Conservation (phyloP, 495 filamentous ascomycete species). For the Parachaetomium inaequale region DNA sequence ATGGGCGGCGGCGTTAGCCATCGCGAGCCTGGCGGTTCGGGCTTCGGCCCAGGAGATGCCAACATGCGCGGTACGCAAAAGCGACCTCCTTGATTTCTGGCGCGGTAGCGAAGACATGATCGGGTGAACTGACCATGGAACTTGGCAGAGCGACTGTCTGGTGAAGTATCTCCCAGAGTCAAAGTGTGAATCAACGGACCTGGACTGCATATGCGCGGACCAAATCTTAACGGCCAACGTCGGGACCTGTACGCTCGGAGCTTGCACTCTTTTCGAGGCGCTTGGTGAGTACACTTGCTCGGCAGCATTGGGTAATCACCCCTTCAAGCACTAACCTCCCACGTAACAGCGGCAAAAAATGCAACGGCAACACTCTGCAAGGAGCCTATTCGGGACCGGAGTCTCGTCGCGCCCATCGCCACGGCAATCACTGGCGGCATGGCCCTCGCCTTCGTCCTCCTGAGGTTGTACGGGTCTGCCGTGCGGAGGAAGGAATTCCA, state of each 20-base stretch:
- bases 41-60: background rate
- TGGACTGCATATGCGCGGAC: background rate
- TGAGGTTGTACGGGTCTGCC: background rate
- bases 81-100: background rate
- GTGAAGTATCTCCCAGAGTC: background rate
- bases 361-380: conserved; percentile 2
- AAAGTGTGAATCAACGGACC: background rate
- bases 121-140: background rate
- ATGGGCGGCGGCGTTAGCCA: background rate
- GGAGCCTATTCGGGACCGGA: background rate
- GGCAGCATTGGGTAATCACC: too few relatives aligned
- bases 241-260: background rate
- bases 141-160: background rate
- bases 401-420: background rate
- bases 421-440: background rate
- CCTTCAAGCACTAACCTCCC: background rate
- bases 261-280: background rate
- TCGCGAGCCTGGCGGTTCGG: background rate
- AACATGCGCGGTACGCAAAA: background rate
- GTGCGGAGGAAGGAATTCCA: background rate
- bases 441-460: background rate
- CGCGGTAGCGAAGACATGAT: background rate
- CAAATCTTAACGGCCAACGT: background rate
- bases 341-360: background rate
- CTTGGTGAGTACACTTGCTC: background rate